Evolutionary conservation across 164 flowering plant genomes (phyloP), one percentile per base, ranked within the genome.

Genomic region (Magnolia sinica): DNA sequence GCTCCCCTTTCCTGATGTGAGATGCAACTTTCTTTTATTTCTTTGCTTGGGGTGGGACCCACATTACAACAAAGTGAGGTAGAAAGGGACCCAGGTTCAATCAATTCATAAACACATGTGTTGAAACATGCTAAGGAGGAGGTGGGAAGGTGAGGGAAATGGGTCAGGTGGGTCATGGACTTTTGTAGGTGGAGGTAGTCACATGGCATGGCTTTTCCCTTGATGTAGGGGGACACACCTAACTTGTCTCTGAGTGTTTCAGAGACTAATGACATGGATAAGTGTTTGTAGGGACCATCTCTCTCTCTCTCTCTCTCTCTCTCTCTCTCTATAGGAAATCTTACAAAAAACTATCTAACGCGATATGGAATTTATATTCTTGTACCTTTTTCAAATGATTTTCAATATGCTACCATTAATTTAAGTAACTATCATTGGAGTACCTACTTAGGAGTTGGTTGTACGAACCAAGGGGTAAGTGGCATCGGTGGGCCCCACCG

Each of bases 41-140:
- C 61, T 10, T 2, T 55, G 16, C 11, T 55, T 1, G 20, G 5
- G 37, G 29, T 70, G 72, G 74, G 64, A 8, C 27, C 50, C 50
- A 8, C 50, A 8, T 59, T 51, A 23, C 29, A 51, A 73, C 64
- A 31, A 23, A 49, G 20, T 50, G 58, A 67, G 16, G 22, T 72
- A 73, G 72, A 50, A 49, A 74, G 37, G 73, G 79, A 49, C 73
- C 82, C 76, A 73, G n/a, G 29, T 58, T 24, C 76, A 77, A 71
- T 77, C 61, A 79, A 80, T 78, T 64, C 68, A 50, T 55, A 55
- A 77, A 76, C 76, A 78, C 31, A 70, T 22, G 66, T 77, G 82
- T 70, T 80, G 79, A 80, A 74, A 74, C 82, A 74, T 80, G 77
- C 22, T 70, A 52, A 63, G 70, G 23, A 66, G 73, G 45, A 49